Evolutionary conservation across 176 grass and related monocot genomes (phyloP).

Genomic region (Alloteropsis semialata): DNA sequence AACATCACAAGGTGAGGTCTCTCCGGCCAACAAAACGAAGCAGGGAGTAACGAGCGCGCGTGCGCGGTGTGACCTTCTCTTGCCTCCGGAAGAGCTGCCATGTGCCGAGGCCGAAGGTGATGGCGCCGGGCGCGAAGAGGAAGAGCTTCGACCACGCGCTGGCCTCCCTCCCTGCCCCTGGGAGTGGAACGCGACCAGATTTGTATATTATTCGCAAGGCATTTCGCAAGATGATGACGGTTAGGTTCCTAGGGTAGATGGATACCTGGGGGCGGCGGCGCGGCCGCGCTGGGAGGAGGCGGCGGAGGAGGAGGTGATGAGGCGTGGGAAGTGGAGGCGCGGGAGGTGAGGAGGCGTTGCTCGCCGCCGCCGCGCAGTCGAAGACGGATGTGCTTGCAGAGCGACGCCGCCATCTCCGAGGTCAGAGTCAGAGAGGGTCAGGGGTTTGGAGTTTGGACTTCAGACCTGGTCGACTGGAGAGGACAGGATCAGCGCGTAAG

Average conservation of each 20-base stretch:
- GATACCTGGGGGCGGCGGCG: constrained; percentile 37
- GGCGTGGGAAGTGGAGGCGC: constrained; percentile 33
- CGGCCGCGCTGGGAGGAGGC: constrained; percentile 24
- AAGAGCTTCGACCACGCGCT: constrained; percentile 72
- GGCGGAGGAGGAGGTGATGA: background rate
- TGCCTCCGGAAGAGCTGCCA: constrained; percentile 94
- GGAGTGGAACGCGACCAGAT: constrained; percentile 11
- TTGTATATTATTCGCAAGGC: background rate
- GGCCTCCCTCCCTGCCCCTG: constrained; percentile 65
- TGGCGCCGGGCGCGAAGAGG: constrained; percentile 89
- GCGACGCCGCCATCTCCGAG: constrained; percentile 53
- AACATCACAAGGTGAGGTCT: constrained; percentile 15
- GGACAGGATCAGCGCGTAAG: background rate
- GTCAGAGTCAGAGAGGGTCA: background rate
- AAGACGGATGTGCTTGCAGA: constrained; percentile 55
- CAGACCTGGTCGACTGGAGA: background rate
- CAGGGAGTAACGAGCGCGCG: background rate
- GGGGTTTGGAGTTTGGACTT: background rate
- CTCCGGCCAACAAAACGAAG: background rate
- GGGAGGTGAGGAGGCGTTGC: constrained; percentile 21
- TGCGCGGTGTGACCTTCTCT: constrained; percentile 62
- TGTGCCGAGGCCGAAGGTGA: constrained; percentile 94
- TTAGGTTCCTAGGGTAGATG: constrained; percentile 17
- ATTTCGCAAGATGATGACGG: constrained; percentile 26
- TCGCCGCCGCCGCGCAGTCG: constrained; percentile 21